Percentiles rank a stretch among this genome's conserved stretches.
Conservation (phyloP, 1,139 yeast genomes). For the Pneumocystis jirovecii region DNA sequence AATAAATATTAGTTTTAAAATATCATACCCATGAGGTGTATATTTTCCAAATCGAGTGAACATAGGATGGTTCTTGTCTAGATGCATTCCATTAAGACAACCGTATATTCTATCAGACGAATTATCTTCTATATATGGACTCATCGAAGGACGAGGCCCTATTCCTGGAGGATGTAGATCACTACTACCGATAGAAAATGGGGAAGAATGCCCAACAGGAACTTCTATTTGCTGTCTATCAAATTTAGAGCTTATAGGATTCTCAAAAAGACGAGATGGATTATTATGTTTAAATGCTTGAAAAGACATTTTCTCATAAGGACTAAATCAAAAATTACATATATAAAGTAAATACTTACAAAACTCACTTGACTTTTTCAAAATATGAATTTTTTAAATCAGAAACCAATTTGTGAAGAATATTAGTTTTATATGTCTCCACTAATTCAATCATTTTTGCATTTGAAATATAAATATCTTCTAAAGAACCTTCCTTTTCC, state of each 20-base stretch:
- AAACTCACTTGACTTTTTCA: background rate
- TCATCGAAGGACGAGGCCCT: background rate
- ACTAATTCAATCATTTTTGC: constrained; percentile 7
- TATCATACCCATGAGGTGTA: background rate
- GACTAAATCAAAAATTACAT: background rate
- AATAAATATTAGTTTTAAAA: background rate
- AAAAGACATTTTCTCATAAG: background rate
- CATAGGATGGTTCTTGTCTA: background rate
- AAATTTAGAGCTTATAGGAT: background rate
- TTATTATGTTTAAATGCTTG: background rate
- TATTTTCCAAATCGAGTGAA: background rate
- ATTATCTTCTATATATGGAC: background rate
- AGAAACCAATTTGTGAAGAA: constrained; percentile 12
- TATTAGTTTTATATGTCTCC: constrained; percentile 6
- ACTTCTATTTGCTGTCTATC: background rate
- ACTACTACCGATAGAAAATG: background rate
- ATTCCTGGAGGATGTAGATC: background rate
- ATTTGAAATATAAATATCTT: constrained; percentile 2
- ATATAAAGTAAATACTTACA: background rate
- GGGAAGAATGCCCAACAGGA: background rate
- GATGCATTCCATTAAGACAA: background rate
- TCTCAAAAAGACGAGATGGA: background rate
- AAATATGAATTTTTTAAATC: constrained; percentile 8
- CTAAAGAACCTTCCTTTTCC: constrained; percentile 1
- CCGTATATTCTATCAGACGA: background rate